Base-by-base conservation (phyloP, 306 rosid genomes). In the Neltuma alba region DNA sequence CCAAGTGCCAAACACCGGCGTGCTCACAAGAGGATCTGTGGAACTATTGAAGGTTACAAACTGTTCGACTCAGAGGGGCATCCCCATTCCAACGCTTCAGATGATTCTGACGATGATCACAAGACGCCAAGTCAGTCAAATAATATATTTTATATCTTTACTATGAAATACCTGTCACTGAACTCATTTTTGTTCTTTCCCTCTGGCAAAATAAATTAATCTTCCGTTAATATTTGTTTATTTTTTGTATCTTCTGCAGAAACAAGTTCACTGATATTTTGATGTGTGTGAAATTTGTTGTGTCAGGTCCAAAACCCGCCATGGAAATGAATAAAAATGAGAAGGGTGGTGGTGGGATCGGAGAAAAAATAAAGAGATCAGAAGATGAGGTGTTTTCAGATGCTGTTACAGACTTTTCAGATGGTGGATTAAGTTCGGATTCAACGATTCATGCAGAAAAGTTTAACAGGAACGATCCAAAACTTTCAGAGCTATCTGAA, bases 21-120 rank as follows among this genome's bases (percentile, higher is more conserved):
- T n/a, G 89, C 94, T 25, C 96, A 89, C 70, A 91, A 84, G 92
- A 92, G 76, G 94, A 89, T 92, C 86, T 95, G 99, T 78, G 99
- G 99, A 82, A 89, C 88, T 64, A 28, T 91, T 70, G 87, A 95
- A 62, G 96, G 99, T 36, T 87, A 85, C 81, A 86, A 78, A 81
- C 42, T 84, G 50, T 79, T 64, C 41, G 88, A 76, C 36, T 72
- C 83, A 10, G 89, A 83, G 64, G 86, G 62, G 60, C 81, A 77
- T 47, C 25, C 76, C 40, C 89, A 82, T 69, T 65, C 71, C 50
- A 79, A 76, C 61, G 77, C 78, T 79, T 91, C 97, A 25, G 93
- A 91, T 70, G 97, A 88, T 52, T 83, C 89, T 81, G 91, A 86
- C 36, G 87, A 86, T 70, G 86, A 91, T 64, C 83, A 68, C 78